These are phyloP conservation scores for Cytospora paraplurivora DNA, from an alignment of 2,329 filamentous ascomycete genomes.

Conservation along the genomic window DNA sequence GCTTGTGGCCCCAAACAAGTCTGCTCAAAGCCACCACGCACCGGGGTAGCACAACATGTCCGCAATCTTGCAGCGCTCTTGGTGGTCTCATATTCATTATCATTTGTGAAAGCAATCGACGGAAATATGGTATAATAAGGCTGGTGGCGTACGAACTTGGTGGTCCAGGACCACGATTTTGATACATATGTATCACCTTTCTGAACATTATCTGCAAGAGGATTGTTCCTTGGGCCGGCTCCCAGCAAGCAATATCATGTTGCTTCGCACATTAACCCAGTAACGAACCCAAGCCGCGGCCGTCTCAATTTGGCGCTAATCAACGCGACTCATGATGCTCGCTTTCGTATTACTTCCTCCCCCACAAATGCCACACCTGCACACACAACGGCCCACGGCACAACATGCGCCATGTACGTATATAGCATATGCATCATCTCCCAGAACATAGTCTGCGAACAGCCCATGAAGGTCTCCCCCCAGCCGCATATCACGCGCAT, in stretches of 20 bases:
- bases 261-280: neutral
- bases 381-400: constrained; percentile 29
- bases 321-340: neutral
- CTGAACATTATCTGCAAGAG: neutral
- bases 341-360: constrained; percentile 24
- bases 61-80: constrained; percentile 7
- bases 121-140: neutral
- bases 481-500: constrained; percentile 25
- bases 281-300: neutral
- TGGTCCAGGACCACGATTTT: neutral
- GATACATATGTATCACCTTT: neutral
- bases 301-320: neutral
- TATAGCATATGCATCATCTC: neutral
- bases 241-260: neutral
- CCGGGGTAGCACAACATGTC: neutral
- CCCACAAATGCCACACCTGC: constrained; percentile 25
- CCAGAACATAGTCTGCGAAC: constrained; percentile 6
- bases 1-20: neutral
- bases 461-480: constrained; percentile 5
- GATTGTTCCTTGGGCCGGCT: neutral
- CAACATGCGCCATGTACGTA: constrained; percentile 17
- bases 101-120: neutral
- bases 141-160: neutral
- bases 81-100: neutral
- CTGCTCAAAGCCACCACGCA: neutral